phyloP scores from a whole-genome alignment of 1,139 yeast genomes.

The Blastobotrys arbuscula region DNA sequence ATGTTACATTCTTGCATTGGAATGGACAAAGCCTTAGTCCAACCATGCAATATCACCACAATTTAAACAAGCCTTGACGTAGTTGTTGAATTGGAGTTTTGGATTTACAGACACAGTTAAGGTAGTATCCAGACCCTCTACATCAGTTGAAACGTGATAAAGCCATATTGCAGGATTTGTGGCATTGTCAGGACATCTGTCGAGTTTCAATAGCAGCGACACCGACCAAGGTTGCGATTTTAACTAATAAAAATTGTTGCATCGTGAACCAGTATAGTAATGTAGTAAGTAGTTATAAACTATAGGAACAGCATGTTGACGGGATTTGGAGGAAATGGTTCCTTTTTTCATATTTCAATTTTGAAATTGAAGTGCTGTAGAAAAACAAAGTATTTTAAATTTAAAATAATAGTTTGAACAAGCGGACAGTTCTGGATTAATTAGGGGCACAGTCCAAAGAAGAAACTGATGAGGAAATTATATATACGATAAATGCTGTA shows the following conservation, averaged over 20 bases:
- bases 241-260: background rate
- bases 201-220: background rate
- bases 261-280: no score
- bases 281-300: no score
- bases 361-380: no score
- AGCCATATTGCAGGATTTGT: slow-evolving; percentile 6
- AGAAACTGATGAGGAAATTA: no score
- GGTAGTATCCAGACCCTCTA: background rate
- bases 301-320: no score
- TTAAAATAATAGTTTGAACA: no score
- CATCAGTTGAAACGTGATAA: slow-evolving; percentile 5
- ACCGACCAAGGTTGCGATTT: background rate
- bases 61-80: background rate
- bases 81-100: background rate
- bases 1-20: slow-evolving; percentile 1
- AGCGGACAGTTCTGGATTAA: no score
- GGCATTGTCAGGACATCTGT: slow-evolving; percentile 9
- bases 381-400: no score
- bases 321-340: no score
- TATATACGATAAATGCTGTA: no score
- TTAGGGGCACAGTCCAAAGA: no score
- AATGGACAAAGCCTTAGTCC: background rate
- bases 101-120: background rate
- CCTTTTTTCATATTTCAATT: no score
- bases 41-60: slow-evolving; percentile 2